phyloP scores from a whole-genome alignment of 345 rosid genomes.

The Boechera divaricarpa region DNA sequence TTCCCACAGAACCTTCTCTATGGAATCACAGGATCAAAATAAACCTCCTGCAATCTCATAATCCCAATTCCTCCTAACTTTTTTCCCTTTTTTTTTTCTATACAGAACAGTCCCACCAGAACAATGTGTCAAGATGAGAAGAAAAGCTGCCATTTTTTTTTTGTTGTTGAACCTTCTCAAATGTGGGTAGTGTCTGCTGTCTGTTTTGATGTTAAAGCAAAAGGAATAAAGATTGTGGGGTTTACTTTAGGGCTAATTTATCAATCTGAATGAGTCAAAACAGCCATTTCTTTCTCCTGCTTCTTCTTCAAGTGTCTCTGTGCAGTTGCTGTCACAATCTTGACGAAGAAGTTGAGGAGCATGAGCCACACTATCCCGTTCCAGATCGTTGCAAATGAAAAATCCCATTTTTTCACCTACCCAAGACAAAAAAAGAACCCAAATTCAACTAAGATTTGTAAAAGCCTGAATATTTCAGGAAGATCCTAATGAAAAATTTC shows the following conservation, averaged over 20 bases:
- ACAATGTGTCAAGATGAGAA: slow-evolving; percentile 36
- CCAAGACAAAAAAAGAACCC: neutral
- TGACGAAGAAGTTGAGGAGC: slow-evolving; percentile 84
- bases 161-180: slow-evolving; percentile 20
- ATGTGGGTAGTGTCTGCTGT: slow-evolving; percentile 31
- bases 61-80: slow-evolving; percentile 30
- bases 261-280: slow-evolving; percentile 52
- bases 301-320: slow-evolving; percentile 72
- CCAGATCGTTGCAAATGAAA: slow-evolving; percentile 85
- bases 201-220: slow-evolving; percentile 30
- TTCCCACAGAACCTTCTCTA: slow-evolving; percentile 25
- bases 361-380: slow-evolving; percentile 94
- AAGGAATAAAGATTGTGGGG: slow-evolving; percentile 4
- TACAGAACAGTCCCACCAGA: slow-evolving; percentile 30
- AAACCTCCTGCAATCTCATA: slow-evolving; percentile 43
- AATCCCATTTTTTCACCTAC: slow-evolving; percentile 82
- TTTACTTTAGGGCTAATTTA: neutral
- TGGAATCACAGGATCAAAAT: slow-evolving; percentile 41
- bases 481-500: neutral
- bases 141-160: slow-evolving; percentile 1
- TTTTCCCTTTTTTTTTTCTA: slow-evolving; percentile 4
- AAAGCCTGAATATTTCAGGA: neutral
- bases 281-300: slow-evolving; percentile 70
- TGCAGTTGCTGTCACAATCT: slow-evolving; percentile 83
- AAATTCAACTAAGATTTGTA: neutral